These are phyloP conservation scores for Hemileia vastatrix DNA, from an alignment of 1,284 basidiomycete species.

Conservation along the genomic window DNA sequence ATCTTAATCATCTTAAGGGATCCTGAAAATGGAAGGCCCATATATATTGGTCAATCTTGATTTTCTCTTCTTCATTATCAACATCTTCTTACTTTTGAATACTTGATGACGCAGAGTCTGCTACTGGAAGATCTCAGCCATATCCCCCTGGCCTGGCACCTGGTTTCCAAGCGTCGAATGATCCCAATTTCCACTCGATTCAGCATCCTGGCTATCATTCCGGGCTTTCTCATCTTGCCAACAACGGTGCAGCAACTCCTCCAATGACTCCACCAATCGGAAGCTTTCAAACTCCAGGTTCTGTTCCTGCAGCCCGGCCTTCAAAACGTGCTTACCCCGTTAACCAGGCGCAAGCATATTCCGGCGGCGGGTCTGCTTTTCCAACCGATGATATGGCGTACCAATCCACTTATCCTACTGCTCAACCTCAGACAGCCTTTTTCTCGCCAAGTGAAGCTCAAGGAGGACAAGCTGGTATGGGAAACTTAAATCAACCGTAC, in stretches of 20 bases:
- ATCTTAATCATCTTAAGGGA: too few relatives aligned
- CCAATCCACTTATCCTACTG: not conserved
- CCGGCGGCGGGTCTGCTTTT: not conserved
- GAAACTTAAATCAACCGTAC: too few relatives aligned
- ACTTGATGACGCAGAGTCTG: too few relatives aligned
- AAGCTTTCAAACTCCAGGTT: slow-evolving; percentile 9
- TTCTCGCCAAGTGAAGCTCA: slow-evolving; percentile 15
- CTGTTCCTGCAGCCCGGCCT: not conserved
- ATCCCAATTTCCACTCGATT: too few relatives aligned
- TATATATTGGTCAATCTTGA: too few relatives aligned
- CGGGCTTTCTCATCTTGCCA: not conserved
- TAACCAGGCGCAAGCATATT: slow-evolving; percentile 22
- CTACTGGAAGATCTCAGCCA: slow-evolving; percentile 11
- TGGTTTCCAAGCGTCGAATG: too few relatives aligned
- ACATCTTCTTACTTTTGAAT: too few relatives aligned
- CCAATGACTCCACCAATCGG: slow-evolving; percentile 13
- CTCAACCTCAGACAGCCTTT: slow-evolving; percentile 14
- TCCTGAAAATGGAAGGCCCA: too few relatives aligned
- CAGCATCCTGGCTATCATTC: slow-evolving; percentile 13
- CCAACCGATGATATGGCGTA: slow-evolving; percentile 7
- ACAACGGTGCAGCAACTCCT: slow-evolving; percentile 1
- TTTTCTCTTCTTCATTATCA: too few relatives aligned
- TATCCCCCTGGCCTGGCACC: slow-evolving; percentile 3
- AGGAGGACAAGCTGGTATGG: too few relatives aligned
- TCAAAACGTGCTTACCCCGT: slow-evolving; percentile 18